phyloP scores from a whole-genome alignment of 768 basidiomycete species.

The Pisolithus sp. region DNA sequence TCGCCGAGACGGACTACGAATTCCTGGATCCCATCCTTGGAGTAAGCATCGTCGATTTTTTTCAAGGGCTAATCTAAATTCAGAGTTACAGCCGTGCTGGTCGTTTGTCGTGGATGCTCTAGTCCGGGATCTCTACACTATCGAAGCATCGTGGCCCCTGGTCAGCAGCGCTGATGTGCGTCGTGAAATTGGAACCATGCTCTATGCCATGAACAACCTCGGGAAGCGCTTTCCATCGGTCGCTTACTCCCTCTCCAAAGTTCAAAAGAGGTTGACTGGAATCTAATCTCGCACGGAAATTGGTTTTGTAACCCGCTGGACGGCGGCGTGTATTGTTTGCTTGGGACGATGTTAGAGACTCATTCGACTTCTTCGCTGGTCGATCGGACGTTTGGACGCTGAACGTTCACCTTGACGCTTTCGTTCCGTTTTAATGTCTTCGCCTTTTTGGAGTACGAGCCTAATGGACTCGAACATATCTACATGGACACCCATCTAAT shows the following conservation, averaged over 20 bases:
- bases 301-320: background rate
- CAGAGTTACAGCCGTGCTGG: conserved; percentile 56
- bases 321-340: conserved; percentile 9
- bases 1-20: conserved; percentile 57
- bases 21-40: conserved; percentile 76
- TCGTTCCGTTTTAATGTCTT: conserved; percentile 8
- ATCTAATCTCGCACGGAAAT: conserved; percentile 14
- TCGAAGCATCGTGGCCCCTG: conserved; percentile 60
- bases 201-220: conserved; percentile 60
- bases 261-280: conserved; percentile 26
- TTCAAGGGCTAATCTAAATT: conserved; percentile 6
- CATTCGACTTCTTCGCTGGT: background rate
- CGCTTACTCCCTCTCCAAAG: conserved; percentile 24
- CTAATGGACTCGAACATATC: conserved; percentile 2
- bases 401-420: conserved; percentile 1
- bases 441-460: conserved; percentile 4
- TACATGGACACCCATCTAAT: too few relatives aligned
- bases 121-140: conserved; percentile 56
- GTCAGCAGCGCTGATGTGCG: conserved; percentile 52
- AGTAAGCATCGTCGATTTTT: conserved; percentile 36
- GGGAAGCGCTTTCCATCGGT: conserved; percentile 56
- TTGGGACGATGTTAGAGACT: conserved; percentile 3
- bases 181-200: conserved; percentile 52
- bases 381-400: conserved; percentile 7
- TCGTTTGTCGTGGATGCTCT: conserved; percentile 60